phyloP scores from a whole-genome alignment of 805 yeast genomes.

The Wickerhamomyces bisporus region DNA sequence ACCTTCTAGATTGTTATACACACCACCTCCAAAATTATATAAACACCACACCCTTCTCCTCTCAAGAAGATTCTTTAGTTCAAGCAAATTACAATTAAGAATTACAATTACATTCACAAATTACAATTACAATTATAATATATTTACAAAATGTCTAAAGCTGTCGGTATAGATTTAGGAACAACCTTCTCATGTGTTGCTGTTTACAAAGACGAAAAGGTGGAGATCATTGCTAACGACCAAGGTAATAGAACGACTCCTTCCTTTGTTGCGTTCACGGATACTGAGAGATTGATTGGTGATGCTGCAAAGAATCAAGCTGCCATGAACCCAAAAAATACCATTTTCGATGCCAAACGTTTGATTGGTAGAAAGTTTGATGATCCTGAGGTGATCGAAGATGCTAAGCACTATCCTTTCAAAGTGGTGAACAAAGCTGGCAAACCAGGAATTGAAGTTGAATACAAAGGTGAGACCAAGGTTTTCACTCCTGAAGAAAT shows the following conservation, averaged over 20 bases:
- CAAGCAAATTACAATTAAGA: no score
- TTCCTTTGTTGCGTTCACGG: slow-evolving; percentile 94
- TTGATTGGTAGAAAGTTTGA: slow-evolving; percentile 79
- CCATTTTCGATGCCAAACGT: slow-evolving; percentile 94
- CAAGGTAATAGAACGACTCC: slow-evolving; percentile 99
- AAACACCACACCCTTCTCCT: slow-evolving; percentile 1
- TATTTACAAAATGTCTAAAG: slow-evolving; percentile 40
- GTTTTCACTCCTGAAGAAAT: slow-evolving; percentile 91
- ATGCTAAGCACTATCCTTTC: slow-evolving; percentile 87
- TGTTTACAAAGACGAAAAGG: slow-evolving; percentile 77
- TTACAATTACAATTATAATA: not conserved
- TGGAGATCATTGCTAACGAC: slow-evolving; percentile 93
- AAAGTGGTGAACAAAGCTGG: slow-evolving; percentile 71
- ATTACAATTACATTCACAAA: no score
- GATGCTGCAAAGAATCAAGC: slow-evolving; percentile 99
- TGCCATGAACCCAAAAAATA: slow-evolving; percentile 91
- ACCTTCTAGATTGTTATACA: slow-evolving; percentile 4
- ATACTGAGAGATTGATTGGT: slow-evolving; percentile 91
- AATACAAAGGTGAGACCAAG: slow-evolving; percentile 83
- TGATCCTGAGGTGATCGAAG: slow-evolving; percentile 75
- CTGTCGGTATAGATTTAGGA: slow-evolving; percentile 89
- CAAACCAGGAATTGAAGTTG: slow-evolving; percentile 85
- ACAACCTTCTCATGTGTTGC: slow-evolving; percentile 98
- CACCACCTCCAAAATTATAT: slow-evolving; percentile 3
- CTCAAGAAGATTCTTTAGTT: no score